Percentiles rank a stretch among this genome's conserved stretches.
Evolutionary conservation across 225 moss, liverwort and hornwort species (phyloP).

Genomic region (Ulota crispa): DNA sequence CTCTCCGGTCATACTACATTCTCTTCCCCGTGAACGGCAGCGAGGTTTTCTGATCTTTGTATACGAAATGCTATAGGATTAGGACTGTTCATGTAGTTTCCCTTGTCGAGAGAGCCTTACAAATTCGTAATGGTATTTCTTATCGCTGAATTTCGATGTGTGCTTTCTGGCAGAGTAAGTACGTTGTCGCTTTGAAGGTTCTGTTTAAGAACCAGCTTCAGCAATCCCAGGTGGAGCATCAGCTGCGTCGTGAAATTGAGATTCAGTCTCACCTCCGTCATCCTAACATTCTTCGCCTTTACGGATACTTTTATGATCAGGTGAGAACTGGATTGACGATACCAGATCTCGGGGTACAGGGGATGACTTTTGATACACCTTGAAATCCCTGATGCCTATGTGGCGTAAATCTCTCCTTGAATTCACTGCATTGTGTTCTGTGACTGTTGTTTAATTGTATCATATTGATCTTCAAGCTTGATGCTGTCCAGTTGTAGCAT

Average conservation of each 20-base stretch:
- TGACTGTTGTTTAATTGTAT: no score
- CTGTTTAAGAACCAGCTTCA: slow-evolving; percentile 92
- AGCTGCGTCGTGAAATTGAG: slow-evolving; percentile 94
- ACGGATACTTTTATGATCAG: slow-evolving; percentile 92
- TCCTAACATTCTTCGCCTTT: slow-evolving; percentile 98
- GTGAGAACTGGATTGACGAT: slow-evolving; percentile 18
- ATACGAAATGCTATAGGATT: background rate
- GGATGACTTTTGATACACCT: background rate
- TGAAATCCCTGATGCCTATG: background rate
- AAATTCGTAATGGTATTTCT: no score
- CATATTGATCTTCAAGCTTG: background rate
- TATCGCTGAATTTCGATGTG: background rate
- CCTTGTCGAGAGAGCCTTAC: no score
- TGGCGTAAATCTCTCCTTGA: no score
- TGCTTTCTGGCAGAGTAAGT: slow-evolving; percentile 67
- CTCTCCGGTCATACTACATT: no score
- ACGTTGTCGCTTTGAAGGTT: slow-evolving; percentile 90
- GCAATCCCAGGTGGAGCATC: slow-evolving; percentile 97
- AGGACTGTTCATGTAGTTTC: no score
- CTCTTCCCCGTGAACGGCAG: background rate
- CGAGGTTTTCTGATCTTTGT: no score
- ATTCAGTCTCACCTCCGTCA: slow-evolving; percentile 97
- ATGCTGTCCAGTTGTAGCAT: no score
- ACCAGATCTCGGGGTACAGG: background rate
- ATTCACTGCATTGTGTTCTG: no score